phyloP scores from a whole-genome alignment of 2,329 filamentous ascomycete species.

The Elsinoe batatas region DNA sequence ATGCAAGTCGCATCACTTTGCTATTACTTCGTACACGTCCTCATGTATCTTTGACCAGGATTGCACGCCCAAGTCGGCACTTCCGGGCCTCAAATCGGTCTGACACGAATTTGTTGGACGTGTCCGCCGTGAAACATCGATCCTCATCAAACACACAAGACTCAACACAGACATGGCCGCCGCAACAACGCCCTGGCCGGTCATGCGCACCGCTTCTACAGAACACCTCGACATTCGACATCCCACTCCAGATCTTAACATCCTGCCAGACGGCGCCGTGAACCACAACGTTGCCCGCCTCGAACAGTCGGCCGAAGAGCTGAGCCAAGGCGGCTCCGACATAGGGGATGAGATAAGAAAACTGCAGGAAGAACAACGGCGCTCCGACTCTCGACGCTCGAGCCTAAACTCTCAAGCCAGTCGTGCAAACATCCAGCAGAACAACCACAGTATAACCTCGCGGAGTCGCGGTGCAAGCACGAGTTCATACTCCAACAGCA shows the following conservation, averaged over 20 bases:
- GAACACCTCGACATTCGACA: constrained; percentile 14
- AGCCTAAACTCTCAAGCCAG: constrained; percentile 12
- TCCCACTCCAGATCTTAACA: constrained; percentile 14
- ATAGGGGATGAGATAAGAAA: constrained; percentile 70
- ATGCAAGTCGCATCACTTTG: background rate
- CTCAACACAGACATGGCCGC: constrained; percentile 8
- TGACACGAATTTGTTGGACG: background rate
- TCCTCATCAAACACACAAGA: background rate
- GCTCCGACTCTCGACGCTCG: constrained; percentile 50
- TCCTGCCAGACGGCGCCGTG: constrained; percentile 13
- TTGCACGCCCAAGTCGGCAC: background rate
- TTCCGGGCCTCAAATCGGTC: background rate
- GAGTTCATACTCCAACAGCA: constrained; percentile 45
- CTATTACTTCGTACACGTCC: background rate
- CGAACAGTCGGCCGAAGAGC: constrained; percentile 63
- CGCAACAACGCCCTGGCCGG: constrained; percentile 9
- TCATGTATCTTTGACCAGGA: background rate
- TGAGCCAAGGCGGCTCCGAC: constrained; percentile 61
- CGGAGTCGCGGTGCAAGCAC: constrained; percentile 33
- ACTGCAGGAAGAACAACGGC: constrained; percentile 60
- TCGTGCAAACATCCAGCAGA: constrained; percentile 14
- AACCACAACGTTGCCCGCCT: constrained; percentile 58
- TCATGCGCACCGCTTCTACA: constrained; percentile 17
- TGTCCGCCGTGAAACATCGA: background rate
- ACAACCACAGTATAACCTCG: constrained; percentile 18